Base-by-base conservation (phyloP, 306 rosid genomes). In the Neltuma alba region DNA sequence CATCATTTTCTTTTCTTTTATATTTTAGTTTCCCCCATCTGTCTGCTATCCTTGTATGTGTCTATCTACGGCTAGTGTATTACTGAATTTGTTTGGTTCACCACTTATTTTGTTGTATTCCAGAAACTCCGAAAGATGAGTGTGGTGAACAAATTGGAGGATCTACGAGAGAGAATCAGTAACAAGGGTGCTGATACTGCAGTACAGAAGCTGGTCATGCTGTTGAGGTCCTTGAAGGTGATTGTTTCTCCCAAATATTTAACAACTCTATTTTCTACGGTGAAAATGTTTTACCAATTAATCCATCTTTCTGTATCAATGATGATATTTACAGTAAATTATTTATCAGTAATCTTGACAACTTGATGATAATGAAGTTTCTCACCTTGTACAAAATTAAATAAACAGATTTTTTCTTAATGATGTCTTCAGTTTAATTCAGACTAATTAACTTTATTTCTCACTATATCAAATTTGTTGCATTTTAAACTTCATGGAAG, bases 161-260 rank as follows among this genome's bases (percentile, higher is more conserved):
- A 27, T 76, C 74, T 92, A 65, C 81, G 73, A 67, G 88, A 75
- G 75, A 83, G 83, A 80, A 84, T 92, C 78, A 57, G 50, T 63
- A 81, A 80, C 80, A 87, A 78, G 86, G 95, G 86, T 60, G 83
- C 79, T 73, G 85, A 81, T 85, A 48, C 84, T 80, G 74, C 36
- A 5, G 87, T 88, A 77, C 86, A 87, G 69, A 88, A 89, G 70
- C 83, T 92, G 87, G 44, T 84, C 34, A 41, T 83, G 34, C 81
- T 81, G 47, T 78, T 84, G 80, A 61, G 42, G 37, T 85, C 91
- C 44, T 58, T 91, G 82, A 87, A 91, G 98, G 98, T 94, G 79
- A 68, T 34, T 40, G 1, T 38, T 58, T 80, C 64, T 82, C 55
- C 42, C 61, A 23, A 23, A 18, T 41, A 30, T 67, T 40, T 44